Evolutionary conservation across 192 early-diverging fungal genomes (phyloP).

Genomic region (Mortierella antarctica): DNA sequence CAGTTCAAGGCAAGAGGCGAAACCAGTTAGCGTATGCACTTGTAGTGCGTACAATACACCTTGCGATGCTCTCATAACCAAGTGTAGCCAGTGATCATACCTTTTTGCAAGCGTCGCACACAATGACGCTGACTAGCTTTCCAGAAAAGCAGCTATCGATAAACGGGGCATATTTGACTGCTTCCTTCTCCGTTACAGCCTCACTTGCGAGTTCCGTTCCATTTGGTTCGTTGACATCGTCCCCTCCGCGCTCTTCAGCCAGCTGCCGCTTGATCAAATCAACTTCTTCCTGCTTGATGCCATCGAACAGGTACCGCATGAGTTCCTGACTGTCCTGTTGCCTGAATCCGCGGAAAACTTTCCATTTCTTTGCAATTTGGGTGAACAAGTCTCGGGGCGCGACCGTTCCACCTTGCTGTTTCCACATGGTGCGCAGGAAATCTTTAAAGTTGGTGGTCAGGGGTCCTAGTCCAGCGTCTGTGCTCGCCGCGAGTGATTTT

Average conservation of each 20-base stretch:
- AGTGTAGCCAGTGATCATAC: conserved; percentile 21
- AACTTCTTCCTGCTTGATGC: conserved; percentile 66
- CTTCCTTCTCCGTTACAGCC: background rate
- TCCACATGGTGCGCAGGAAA: conserved; percentile 54
- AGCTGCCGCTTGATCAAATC: conserved; percentile 43
- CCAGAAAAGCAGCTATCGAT: conserved; percentile 78
- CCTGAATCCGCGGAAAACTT: conserved; percentile 63
- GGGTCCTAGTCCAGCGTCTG: conserved; percentile 21
- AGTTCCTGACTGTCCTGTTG: conserved; percentile 84
- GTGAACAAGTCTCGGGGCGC: conserved; percentile 68
- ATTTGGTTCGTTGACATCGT: background rate
- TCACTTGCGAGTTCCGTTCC: background rate
- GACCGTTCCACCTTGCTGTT: conserved; percentile 49
- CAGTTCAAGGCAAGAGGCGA: background rate
- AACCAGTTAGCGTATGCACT: no score
- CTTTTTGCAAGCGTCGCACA: conserved; percentile 73
- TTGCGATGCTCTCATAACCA: no score
- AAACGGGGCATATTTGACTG: conserved; percentile 51
- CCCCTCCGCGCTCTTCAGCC: conserved; percentile 7
- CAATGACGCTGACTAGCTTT: conserved; percentile 72
- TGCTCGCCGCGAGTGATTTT: conserved; percentile 30
- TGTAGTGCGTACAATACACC: no score
- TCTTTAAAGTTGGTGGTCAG: conserved; percentile 47
- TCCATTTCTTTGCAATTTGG: conserved; percentile 65
- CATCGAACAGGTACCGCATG: conserved; percentile 72